Percentiles rank a stretch among this genome's conserved stretches.
Evolutionary conservation across 192 early-diverging fungal genomes (phyloP).

Genomic region (Coemansia sp.): DNA sequence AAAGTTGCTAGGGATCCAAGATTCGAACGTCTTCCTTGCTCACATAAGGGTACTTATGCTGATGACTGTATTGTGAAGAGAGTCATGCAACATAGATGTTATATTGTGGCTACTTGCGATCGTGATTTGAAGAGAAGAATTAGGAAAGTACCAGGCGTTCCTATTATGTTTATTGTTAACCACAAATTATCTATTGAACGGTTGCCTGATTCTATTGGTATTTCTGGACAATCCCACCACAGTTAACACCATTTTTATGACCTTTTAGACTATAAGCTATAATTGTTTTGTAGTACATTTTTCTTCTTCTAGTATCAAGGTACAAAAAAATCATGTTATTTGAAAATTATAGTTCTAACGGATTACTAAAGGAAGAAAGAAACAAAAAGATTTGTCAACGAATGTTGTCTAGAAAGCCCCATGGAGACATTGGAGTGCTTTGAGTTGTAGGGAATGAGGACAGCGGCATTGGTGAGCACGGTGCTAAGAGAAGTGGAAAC

Average conservation of each 20-base stretch:
- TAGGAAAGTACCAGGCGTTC: constrained; percentile 93
- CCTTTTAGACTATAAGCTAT: neutral
- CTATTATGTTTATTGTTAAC: constrained; percentile 92
- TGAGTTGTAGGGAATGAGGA: constrained; percentile 3
- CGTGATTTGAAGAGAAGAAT: constrained; percentile 92
- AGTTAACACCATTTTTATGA: constrained; percentile 5
- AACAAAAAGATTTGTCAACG: neutral
- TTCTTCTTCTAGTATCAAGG: neutral
- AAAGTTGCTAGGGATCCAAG: constrained; percentile 94
- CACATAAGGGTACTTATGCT: constrained; percentile 98
- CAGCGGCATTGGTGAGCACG: constrained; percentile 32
- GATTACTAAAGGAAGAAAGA: neutral
- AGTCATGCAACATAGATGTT: constrained; percentile 92
- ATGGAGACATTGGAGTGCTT: neutral
- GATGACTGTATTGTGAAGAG: constrained; percentile 97
- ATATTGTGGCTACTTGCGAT: constrained; percentile 99
- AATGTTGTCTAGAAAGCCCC: constrained; percentile 10
- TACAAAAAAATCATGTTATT: neutral
- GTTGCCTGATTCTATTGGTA: constrained; percentile 68
- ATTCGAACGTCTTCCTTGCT: constrained; percentile 92
- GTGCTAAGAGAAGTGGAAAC: constrained; percentile 37
- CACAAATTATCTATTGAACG: constrained; percentile 94
- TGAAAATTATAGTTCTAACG: neutral
- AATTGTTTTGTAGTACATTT: neutral
- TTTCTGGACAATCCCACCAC: constrained; percentile 4